Base-by-base conservation (phyloP, 2,329 filamentous ascomycete species). In the Claviceps arundinis region DNA sequence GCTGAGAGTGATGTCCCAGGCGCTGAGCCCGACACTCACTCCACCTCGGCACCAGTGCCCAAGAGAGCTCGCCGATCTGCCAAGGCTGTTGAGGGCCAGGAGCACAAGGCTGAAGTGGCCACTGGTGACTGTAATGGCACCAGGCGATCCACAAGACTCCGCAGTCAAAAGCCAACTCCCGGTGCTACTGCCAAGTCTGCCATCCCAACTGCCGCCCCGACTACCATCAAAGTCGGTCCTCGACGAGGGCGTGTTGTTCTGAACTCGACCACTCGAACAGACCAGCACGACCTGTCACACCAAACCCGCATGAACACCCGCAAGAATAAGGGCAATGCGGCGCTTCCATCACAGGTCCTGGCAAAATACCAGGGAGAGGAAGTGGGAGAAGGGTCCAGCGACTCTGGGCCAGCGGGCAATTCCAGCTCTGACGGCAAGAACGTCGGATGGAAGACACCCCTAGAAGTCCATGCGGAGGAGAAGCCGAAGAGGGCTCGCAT, bases 141-240 rank as follows among this genome's bases (percentile, higher is more conserved):
- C 9, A 59, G 67, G 46, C 63, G 67, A 43, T 69, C 67, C 3
- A 63, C 61, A 4, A 64, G 67, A n/a, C 56, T 69, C 14, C 63
- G 61, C 19, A 56, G 54, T 13, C 60, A 61, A 40, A 57, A 51
- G 9, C 44, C 47, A n/a, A 53, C 30, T 9, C 22, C 46, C 13
- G 50, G 50, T 8, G 51, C 46, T 9, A 48, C 54, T 7, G 50
- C 60, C 37, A 68, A 62, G 54, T 67, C 66, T 1, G 64, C 65
- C 1, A 65, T 67, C 14, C 65, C 67, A 4, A 66, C 64, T 7
- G 64, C 65, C 1, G 65, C 67, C n/a, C 65, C 67, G 4, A 66
- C 64, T 6, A 55, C 67, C 2, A 65, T 67, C 57, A 67, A 64
- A 55, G 56, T 65, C 13, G 61, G 63, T 37, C 57, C 61, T 9